These are phyloP conservation scores for Leishmania turanica DNA, from an alignment of 208 protist genomes.

Conservation along the genomic window DNA sequence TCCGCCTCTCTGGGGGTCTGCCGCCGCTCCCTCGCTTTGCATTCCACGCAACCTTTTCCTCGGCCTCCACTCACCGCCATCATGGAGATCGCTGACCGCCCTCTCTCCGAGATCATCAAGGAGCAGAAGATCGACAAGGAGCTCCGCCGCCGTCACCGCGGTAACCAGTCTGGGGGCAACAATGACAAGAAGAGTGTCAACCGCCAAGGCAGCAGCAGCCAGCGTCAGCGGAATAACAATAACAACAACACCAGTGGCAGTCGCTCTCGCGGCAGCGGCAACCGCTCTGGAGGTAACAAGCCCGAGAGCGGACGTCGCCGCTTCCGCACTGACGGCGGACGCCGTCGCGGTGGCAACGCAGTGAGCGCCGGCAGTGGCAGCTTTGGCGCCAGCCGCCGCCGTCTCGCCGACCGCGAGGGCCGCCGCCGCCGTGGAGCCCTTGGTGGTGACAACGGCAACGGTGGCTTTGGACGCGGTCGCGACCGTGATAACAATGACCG, in stretches of 20 bases:
- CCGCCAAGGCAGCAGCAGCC: conserved; percentile 12
- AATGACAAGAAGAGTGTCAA: conserved; percentile 17
- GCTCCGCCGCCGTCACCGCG: conserved; percentile 51
- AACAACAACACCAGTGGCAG: conserved; percentile 4
- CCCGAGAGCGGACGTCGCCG: conserved; percentile 25
- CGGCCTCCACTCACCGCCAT: conserved; percentile 1
- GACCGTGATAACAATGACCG: conserved; percentile 30
- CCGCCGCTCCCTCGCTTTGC: not conserved
- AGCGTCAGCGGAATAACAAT: conserved; percentile 6
- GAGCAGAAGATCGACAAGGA: conserved; percentile 84
- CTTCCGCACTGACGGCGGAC: conserved; percentile 23
- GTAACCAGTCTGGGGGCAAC: conserved; percentile 20
- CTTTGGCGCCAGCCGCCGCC: conserved; percentile 8
- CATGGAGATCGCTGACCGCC: conserved; percentile 86
- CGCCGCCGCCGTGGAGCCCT: conserved; percentile 12
- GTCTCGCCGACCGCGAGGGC: conserved; percentile 14
- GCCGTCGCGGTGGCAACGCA: conserved; percentile 19
- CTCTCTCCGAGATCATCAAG: conserved; percentile 88
- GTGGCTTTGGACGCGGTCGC: conserved; percentile 20
- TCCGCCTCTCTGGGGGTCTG: conserved; percentile 8
- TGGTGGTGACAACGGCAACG: conserved; percentile 1
- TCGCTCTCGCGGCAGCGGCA: conserved; percentile 7
- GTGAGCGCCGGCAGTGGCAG: conserved; percentile 18
- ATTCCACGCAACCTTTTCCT: not conserved
- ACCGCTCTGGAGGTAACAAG: conserved; percentile 6